These are phyloP conservation scores for Camellia japonica DNA, from an alignment of 148 eudicot genomes.

Conservation along the genomic window DNA sequence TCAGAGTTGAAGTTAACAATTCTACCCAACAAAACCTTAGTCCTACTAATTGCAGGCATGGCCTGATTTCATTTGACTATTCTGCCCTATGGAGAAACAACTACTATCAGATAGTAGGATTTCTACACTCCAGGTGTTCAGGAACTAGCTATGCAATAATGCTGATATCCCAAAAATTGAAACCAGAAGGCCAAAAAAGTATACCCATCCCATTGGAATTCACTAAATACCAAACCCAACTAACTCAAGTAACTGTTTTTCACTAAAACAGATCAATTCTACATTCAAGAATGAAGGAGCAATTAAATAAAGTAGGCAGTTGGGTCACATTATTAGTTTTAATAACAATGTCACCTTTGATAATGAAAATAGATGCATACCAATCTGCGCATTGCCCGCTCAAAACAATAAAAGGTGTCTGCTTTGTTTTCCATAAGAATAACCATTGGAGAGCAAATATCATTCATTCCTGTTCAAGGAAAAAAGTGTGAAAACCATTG, in stretches of 20 bases:
- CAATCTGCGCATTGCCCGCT: conserved; percentile 95
- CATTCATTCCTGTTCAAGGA: conserved; percentile 77
- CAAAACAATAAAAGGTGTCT: conserved; percentile 97
- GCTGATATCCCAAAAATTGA: not conserved
- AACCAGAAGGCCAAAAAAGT: not conserved
- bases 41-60: too few relatives aligned
- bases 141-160: not conserved
- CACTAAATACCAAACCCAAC: not conserved
- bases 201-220: not conserved
- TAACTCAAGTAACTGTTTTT: not conserved
- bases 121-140: not conserved
- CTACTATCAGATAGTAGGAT: not conserved
- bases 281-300: not conserved
- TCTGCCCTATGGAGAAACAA: not conserved
- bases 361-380: conserved; percentile 34
- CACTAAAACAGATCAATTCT: not conserved
- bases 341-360: not conserved
- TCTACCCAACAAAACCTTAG: too few relatives aligned
- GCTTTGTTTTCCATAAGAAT: conserved; percentile 88
- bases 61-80: too few relatives aligned
- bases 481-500: conserved; percentile 9
- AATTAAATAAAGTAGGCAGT: not conserved
- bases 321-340: not conserved
- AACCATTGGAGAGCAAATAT: conserved; percentile 95
- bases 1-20: too few relatives aligned